Evolutionary conservation across 176 grass and related monocot species (phyloP).

Genomic region (Miscanthus lutarioriparius): DNA sequence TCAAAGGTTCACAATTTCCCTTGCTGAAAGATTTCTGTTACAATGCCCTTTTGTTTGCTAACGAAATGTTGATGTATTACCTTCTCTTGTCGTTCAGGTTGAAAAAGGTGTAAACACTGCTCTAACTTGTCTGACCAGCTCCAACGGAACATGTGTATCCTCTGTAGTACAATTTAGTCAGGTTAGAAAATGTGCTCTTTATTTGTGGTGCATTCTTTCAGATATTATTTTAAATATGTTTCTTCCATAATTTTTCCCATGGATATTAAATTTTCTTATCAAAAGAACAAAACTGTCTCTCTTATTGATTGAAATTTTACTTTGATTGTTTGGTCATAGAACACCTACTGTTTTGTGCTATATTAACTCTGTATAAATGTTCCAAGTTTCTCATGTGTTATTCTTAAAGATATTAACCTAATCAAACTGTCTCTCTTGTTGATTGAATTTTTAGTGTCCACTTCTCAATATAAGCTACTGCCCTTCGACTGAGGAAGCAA

Average conservation of each 20-base stretch:
- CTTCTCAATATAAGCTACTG: slow-evolving; percentile 99
- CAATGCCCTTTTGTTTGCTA: slow-evolving; percentile 16
- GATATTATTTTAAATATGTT: not conserved
- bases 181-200: slow-evolving; percentile 38
- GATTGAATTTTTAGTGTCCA: slow-evolving; percentile 58
- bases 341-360: slow-evolving; percentile 1
- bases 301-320: not conserved
- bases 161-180: slow-evolving; percentile 58
- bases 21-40: not conserved
- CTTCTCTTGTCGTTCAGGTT: slow-evolving; percentile 50
- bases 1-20: slow-evolving; percentile 49
- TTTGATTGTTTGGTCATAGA: not conserved
- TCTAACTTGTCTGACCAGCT: slow-evolving; percentile 57
- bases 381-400: not conserved
- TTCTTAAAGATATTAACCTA: not conserved
- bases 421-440: slow-evolving; percentile 18
- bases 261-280: not conserved
- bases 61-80: not conserved
- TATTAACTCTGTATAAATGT: not conserved
- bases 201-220: slow-evolving; percentile 9
- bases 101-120: slow-evolving; percentile 63
- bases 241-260: not conserved
- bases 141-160: slow-evolving; percentile 46
- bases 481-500: slow-evolving; percentile 74
- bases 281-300: not conserved